Percentiles rank a stretch among this genome's conserved stretches.
These are phyloP conservation scores for Phytomonas sp. DNA, from an alignment of 208 protist species.

Conservation along the genomic window DNA sequence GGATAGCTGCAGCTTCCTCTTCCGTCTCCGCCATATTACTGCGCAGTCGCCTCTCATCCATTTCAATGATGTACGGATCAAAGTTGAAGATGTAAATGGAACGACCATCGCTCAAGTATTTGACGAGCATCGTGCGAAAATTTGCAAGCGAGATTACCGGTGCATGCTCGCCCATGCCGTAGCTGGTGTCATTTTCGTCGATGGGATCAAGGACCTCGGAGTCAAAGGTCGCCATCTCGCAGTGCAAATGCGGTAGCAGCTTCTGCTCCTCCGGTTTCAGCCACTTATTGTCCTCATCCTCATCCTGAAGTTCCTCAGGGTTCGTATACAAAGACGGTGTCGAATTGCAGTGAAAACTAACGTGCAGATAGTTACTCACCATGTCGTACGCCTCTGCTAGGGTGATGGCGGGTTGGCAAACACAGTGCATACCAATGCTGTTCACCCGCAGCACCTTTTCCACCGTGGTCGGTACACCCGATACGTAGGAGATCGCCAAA, in stretches of 20 bases:
- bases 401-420: constrained; percentile 69
- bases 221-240: constrained; percentile 82
- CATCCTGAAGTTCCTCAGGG: constrained; percentile 44
- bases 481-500: constrained; percentile 70
- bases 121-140: constrained; percentile 78
- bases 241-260: constrained; percentile 45
- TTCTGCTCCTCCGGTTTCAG: constrained; percentile 28
- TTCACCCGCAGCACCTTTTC: constrained; percentile 79
- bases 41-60: constrained; percentile 62
- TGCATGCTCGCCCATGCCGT: constrained; percentile 63
- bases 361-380: constrained; percentile 64
- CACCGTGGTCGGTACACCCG: constrained; percentile 49
- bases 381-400: constrained; percentile 81
- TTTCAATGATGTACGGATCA: constrained; percentile 82
- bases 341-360: constrained; percentile 30
- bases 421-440: constrained; percentile 74
- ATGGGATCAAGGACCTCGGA: constrained; percentile 51
- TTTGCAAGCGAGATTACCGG: constrained; percentile 60
- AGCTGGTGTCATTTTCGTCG: constrained; percentile 26
- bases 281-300: constrained; percentile 29
- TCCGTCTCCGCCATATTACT: constrained; percentile 68
- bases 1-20: constrained; percentile 41
- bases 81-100: constrained; percentile 83
- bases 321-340: constrained; percentile 17
- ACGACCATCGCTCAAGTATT: constrained; percentile 35